Evolutionary conservation across 768 basidiomycete species (phyloP), one percentile per base, ranked within the genome.

Genomic region (Agaricus blazei): DNA sequence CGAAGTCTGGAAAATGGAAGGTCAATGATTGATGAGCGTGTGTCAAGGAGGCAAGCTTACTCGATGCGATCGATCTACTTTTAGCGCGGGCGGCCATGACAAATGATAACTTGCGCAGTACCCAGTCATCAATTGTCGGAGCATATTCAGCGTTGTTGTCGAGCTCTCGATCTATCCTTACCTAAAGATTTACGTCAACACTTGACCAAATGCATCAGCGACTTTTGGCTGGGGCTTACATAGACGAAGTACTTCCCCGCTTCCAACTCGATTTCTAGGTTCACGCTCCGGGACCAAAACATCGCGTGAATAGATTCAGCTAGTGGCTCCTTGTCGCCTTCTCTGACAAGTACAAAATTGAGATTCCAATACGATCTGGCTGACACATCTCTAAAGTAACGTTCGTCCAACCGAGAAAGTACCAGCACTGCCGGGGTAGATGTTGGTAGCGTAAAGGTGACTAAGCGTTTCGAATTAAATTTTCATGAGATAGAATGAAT

Each of bases 341-440:
- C 70, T 58, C 77, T 79, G 63, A 77, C 77, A 1, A 83, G 66
- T 7, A 70, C 66, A 58, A 82, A 81, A 54, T 83, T 80, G 54
- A 82, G 68, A 9, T 69, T 72, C 79, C 78, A 82, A 27, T 61
- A 59, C 14, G 72, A 72, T 37, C 64, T 69, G 4, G 76, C 76
- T 0, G 75, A 62, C 38, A 83, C 68, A 45, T 79, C 79, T 24
- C 67, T 64, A 65, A 76, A 83, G 64, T 77, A 83, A 5, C 80
- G 70, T 5, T 66, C 60, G 56, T 83, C 80, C 27, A 78, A 59
- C 59, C 80, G 79, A 11, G 79, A 78, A 36, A 83, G 73, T 28
- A 81, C 79, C 43, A 83, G 71, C n/a, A 82, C 69, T 12, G 78
- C 65, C 23, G 67, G 67, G 0, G 80, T 70, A 0, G 67, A 61